Conservation (phyloP, 257 asterid species). For the Phtheirospermum japonicum region DNA sequence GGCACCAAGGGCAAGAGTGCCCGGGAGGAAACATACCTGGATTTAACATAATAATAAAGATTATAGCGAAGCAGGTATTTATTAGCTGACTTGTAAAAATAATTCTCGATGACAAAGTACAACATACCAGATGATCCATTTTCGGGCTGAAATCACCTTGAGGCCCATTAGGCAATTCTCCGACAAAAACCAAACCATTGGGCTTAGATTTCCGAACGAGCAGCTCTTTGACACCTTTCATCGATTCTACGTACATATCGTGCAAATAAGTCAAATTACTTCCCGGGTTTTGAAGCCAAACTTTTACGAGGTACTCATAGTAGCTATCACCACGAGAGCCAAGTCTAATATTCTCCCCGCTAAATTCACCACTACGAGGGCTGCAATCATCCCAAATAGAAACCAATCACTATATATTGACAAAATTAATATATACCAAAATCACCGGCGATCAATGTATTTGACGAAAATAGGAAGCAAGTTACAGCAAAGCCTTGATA, state of each 20-base stretch:
- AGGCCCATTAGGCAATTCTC: conserved; percentile 85
- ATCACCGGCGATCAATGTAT: too few species aligned
- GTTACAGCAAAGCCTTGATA: too few species aligned
- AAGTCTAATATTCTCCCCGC: conserved; percentile 88
- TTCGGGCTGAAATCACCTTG: conserved; percentile 78
- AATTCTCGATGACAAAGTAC: conserved; percentile 9
- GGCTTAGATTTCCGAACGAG: conserved; percentile 81
- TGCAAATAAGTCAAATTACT: conserved; percentile 67
- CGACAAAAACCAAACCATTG: conserved; percentile 81
- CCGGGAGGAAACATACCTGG: conserved; percentile 98
- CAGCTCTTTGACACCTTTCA: conserved; percentile 85
- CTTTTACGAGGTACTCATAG: conserved; percentile 88
- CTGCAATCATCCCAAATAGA: conserved; percentile 38
- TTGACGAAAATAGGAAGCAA: too few species aligned
- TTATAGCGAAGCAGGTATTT: not conserved
- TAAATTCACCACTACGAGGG: conserved; percentile 81
- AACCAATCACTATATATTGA: not conserved
- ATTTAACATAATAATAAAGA: not conserved
- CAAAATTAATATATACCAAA: too few species aligned
- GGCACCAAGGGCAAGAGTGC: conserved; percentile 96
- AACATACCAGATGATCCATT: conserved; percentile 97
- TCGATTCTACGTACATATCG: conserved; percentile 78
- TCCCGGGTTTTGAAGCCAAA: conserved; percentile 84
- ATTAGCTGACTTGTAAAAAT: conserved; percentile 6
- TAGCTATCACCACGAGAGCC: conserved; percentile 99